phyloP scores from a whole-genome alignment of 768 basidiomycete species.

The Rhizopogon sp. region DNA sequence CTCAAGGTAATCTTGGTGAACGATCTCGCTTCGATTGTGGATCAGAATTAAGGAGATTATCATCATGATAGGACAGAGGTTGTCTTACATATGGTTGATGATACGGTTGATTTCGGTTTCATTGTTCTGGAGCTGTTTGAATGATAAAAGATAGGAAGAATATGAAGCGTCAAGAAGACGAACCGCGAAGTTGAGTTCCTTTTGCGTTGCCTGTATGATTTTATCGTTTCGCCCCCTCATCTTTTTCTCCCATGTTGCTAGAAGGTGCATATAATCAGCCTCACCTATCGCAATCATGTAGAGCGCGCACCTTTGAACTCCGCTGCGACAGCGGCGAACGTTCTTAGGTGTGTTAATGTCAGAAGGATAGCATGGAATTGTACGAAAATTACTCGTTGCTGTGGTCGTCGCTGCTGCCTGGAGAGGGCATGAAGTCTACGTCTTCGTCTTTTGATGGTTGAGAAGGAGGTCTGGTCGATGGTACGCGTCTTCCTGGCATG shows the following conservation, averaged over 20 bases:
- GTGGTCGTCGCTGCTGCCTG: slow-evolving; percentile 21
- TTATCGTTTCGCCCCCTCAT: slow-evolving; percentile 18
- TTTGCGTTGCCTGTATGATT: slow-evolving; percentile 15
- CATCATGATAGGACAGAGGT: slow-evolving; percentile 2
- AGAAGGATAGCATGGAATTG: not conserved
- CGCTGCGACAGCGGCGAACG: slow-evolving; percentile 25
- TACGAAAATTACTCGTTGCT: slow-evolving; percentile 18
- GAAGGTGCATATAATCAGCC: not conserved
- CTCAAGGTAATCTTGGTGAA: slow-evolving; percentile 21
- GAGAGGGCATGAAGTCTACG: slow-evolving; percentile 12
- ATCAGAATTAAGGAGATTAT: not conserved
- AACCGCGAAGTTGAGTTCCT: slow-evolving; percentile 24
- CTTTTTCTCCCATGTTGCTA: slow-evolving; percentile 31
- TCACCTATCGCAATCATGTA: not conserved
- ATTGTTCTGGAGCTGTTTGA: slow-evolving; percentile 18
- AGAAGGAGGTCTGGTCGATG: not conserved
- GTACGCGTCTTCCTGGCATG: slow-evolving; percentile 10
- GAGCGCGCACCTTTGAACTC: slow-evolving; percentile 23
- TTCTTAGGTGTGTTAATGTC: slow-evolving; percentile 5
- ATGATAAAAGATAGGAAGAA: not conserved
- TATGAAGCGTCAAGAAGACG: not conserved
- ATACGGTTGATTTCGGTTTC: slow-evolving; percentile 13
- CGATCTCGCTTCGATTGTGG: slow-evolving; percentile 13
- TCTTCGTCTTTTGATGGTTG: not conserved
- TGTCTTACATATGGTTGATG: slow-evolving; percentile 20